These are phyloP conservation scores for Leishmania tropica DNA, from an alignment of 208 protist species.

Conservation along the genomic window DNA sequence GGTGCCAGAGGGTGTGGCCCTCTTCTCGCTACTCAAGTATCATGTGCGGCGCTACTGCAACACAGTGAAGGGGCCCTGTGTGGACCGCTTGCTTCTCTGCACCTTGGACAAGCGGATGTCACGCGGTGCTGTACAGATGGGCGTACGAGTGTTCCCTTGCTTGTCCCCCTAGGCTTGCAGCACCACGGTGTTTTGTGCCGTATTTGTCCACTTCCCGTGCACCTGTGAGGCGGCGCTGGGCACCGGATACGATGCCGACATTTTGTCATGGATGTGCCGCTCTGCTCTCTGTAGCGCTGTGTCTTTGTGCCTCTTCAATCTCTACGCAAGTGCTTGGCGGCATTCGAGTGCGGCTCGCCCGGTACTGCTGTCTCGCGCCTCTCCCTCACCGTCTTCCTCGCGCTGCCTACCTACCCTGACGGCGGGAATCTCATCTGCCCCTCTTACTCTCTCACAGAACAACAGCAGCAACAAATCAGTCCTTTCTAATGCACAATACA, in stretches of 20 bases:
- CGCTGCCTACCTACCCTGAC: background rate
- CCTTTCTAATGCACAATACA: background rate
- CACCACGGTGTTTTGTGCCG: background rate
- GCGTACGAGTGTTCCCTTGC: constrained; percentile 66
- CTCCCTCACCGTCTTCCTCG: background rate
- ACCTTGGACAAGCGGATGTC: constrained; percentile 79
- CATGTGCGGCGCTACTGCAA: constrained; percentile 79
- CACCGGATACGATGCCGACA: background rate
- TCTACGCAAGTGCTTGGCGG: background rate
- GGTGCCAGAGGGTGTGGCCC: constrained; percentile 61
- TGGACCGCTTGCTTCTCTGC: constrained; percentile 63
- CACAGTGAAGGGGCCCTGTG: constrained; percentile 62
- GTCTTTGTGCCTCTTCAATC: background rate
- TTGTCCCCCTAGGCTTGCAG: background rate
- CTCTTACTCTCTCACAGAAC: background rate
- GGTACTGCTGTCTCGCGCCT: background rate
- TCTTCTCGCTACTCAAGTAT: constrained; percentile 87
- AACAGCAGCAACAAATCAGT: background rate
- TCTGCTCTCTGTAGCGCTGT: background rate
- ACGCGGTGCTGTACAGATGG: constrained; percentile 53
- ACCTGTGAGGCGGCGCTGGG: background rate
- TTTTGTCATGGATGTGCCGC: background rate
- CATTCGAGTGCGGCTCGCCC: background rate
- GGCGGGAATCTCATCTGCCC: background rate
- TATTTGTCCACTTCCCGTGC: background rate